Evolutionary conservation across 2,329 filamentous ascomycete species (phyloP).

Genomic region (Thelonectria olida): DNA sequence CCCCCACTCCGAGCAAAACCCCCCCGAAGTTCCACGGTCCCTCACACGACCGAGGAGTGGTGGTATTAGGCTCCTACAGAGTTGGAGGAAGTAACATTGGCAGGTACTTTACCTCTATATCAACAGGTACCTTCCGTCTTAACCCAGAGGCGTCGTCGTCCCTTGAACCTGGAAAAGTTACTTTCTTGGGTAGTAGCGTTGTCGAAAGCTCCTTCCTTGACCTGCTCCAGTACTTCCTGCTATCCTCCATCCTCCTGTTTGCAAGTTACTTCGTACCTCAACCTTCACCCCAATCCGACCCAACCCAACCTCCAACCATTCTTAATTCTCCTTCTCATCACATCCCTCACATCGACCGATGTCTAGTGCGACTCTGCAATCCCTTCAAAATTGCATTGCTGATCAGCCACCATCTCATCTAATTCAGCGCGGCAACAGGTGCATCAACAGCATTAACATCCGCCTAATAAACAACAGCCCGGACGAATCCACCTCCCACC

Average conservation of each 20-base stretch:
- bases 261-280: not conserved
- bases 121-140: not conserved
- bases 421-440: not conserved
- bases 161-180: not conserved
- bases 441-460: not conserved
- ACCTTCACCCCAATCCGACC: not conserved
- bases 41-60: no score
- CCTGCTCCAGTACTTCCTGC: not conserved
- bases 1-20: slow-evolving; percentile 5
- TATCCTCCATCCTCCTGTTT: not conserved
- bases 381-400: not conserved
- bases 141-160: not conserved
- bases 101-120: not conserved
- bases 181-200: not conserved
- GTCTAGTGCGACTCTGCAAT: not conserved
- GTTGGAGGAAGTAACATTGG: not conserved
- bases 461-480: slow-evolving; percentile 1
- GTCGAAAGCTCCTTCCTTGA: slow-evolving; percentile 1
- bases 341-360: not conserved
- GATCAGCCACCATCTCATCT: slow-evolving; percentile 8
- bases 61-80: no score
- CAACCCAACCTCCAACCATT: not conserved
- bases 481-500: not conserved
- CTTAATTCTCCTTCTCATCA: not conserved
- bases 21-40: no score